These are phyloP conservation scores for Paxillus rubicundulus DNA, from an alignment of 768 basidiomycete genomes.

Conservation along the genomic window DNA sequence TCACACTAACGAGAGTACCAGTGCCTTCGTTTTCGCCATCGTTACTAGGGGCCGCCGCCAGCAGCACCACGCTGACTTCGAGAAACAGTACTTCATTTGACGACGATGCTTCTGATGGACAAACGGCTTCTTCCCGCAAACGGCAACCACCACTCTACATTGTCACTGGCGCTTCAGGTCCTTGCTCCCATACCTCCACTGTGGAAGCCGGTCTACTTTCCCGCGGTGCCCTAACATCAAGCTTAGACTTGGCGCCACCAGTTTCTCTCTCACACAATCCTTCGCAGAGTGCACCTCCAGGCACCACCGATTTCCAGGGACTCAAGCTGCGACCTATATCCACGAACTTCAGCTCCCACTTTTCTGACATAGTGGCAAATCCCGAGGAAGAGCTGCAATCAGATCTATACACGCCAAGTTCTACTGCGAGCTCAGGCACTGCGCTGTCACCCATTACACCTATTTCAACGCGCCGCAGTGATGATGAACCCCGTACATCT, in stretches of 20 bases:
- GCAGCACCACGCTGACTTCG: slow-evolving; percentile 16
- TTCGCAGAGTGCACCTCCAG: slow-evolving; percentile 66
- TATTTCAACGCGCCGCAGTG: slow-evolving; percentile 31
- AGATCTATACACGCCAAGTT: slow-evolving; percentile 52
- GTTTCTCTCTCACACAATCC: slow-evolving; percentile 15
- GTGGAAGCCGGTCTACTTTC: slow-evolving; percentile 10
- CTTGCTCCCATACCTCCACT: slow-evolving; percentile 10
- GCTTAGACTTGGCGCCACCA: slow-evolving; percentile 11
- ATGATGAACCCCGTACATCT: slow-evolving; percentile 29
- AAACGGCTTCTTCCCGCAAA: slow-evolving; percentile 23
- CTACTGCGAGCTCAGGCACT: slow-evolving; percentile 39
- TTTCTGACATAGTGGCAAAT: slow-evolving; percentile 44
- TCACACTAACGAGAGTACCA: slow-evolving; percentile 34
- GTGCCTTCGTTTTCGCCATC: slow-evolving; percentile 42
- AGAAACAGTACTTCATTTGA: slow-evolving; percentile 1
- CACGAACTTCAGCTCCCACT: slow-evolving; percentile 69
- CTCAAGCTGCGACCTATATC: slow-evolving; percentile 76
- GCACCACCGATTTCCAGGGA: slow-evolving; percentile 58
- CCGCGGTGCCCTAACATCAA: slow-evolving; percentile 12
- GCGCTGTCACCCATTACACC: slow-evolving; percentile 50
- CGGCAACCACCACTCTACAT: slow-evolving; percentile 32
- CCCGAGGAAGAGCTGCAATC: slow-evolving; percentile 30
- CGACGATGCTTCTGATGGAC: slow-evolving; percentile 17
- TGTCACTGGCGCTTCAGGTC: slow-evolving; percentile 22
- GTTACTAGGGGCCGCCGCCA: slow-evolving; percentile 22